Percentiles rank a stretch among this genome's conserved stretches.
Conservation (phyloP, 179 eudicot genomes). For the Monotropa hypopitys region DNA sequence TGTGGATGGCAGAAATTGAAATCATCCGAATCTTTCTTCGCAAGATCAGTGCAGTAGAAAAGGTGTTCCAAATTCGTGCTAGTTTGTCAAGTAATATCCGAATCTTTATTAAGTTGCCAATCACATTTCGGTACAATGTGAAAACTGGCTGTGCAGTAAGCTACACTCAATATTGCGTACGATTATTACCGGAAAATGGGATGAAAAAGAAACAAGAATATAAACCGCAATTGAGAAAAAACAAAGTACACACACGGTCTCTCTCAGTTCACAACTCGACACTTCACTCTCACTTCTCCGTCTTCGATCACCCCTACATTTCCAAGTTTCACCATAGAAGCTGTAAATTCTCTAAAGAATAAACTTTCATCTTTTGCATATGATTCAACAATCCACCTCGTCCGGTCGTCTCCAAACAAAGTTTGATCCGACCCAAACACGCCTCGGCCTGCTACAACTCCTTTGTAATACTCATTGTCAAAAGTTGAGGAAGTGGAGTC, state of each 20-base stretch:
- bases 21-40: background rate
- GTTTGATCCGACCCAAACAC: conserved; percentile 53
- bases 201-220: background rate
- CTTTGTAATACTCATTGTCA: conserved; percentile 34
- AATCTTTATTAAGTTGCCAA: background rate
- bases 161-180: background rate
- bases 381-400: conserved; percentile 31
- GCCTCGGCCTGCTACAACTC: conserved; percentile 32
- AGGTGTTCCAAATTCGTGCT: background rate
- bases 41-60: too few species aligned
- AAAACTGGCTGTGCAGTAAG: background rate
- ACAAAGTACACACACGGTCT: background rate
- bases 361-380: conserved; percentile 34
- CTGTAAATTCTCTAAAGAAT: too few species aligned
- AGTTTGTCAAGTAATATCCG: background rate
- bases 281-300: conserved; percentile 46
- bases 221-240: background rate
- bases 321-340: conserved; percentile 50
- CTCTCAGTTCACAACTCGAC: conserved; percentile 39
- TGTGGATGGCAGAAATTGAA: conserved; percentile 54
- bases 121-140: background rate
- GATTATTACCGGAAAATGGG: background rate
- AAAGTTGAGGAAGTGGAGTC: conserved; percentile 35
- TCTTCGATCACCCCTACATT: conserved; percentile 37
- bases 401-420: conserved; percentile 32